Conservation (phyloP, 345 rosid species). For the Brassica juncea region DNA sequence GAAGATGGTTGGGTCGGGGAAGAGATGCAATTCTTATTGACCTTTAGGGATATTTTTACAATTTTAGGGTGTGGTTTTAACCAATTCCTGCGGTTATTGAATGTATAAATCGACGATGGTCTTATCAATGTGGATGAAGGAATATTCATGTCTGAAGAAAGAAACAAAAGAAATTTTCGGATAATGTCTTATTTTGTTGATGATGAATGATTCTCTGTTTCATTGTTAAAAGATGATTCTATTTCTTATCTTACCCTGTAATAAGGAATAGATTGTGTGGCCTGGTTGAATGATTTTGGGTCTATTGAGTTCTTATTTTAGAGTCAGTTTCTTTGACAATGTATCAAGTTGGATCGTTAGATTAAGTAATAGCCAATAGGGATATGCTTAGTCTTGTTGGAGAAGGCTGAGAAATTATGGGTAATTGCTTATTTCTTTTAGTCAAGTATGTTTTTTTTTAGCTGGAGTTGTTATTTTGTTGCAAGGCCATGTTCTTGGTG, state of each 20-base stretch:
- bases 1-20: slow-evolving; percentile 53
- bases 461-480: background rate
- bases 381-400: background rate
- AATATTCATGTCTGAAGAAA: background rate
- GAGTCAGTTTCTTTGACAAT: background rate
- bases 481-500: background rate
- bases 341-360: background rate
- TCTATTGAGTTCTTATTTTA: background rate
- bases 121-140: background rate
- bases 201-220: background rate
- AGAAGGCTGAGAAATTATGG: background rate
- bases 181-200: background rate
- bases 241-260: background rate
- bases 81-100: background rate
- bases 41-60: background rate
- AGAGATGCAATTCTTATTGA: slow-evolving; percentile 46
- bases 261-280: background rate
- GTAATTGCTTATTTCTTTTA: too few species aligned
- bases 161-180: background rate
- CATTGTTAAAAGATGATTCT: background rate
- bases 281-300: background rate
- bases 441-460: background rate
- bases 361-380: background rate
- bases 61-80: background rate
- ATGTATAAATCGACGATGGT: background rate